Evolutionary conservation across 2,329 filamentous ascomycete species (phyloP).

Genomic region (Sclerotinia minor): DNA sequence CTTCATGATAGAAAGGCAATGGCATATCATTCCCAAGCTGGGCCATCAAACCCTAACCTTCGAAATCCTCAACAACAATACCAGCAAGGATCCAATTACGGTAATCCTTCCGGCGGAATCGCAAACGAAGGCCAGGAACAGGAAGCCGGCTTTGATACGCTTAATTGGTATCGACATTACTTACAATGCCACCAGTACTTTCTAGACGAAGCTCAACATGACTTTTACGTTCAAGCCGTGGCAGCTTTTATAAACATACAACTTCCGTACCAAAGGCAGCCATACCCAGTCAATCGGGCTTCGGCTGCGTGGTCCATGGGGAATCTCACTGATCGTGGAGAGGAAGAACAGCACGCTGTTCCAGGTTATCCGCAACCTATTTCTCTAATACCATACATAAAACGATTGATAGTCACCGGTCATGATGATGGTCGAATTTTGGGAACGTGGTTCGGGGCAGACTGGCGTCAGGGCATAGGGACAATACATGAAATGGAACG

Average conservation of each 20-base stretch:
- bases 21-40: conserved; percentile 25
- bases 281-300: conserved; percentile 45
- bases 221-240: conserved; percentile 77
- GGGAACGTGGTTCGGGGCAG: conserved; percentile 95
- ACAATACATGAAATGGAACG: conserved; percentile 85
- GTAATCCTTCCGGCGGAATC: neutral
- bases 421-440: conserved; percentile 86
- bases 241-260: conserved; percentile 90
- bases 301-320: conserved; percentile 45
- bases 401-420: conserved; percentile 85
- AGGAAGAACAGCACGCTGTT: conserved; percentile 25
- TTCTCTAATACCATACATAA: conserved; percentile 83
- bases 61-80: conserved; percentile 15
- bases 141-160: conserved; percentile 63
- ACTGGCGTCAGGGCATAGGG: conserved; percentile 79
- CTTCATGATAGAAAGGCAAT: conserved; percentile 20
- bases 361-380: conserved; percentile 45
- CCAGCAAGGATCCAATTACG: conserved; percentile 14
- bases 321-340: conserved; percentile 40
- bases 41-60: conserved; percentile 21
- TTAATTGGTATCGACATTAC: conserved; percentile 91
- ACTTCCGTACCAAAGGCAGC: conserved; percentile 75
- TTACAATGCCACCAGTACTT: conserved; percentile 90
- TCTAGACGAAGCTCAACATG: conserved; percentile 85
- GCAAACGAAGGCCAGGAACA: conserved; percentile 9